These are phyloP conservation scores for Chlorella sp. DNA, from an alignment of 139 green algal species.

Conservation along the genomic window DNA sequence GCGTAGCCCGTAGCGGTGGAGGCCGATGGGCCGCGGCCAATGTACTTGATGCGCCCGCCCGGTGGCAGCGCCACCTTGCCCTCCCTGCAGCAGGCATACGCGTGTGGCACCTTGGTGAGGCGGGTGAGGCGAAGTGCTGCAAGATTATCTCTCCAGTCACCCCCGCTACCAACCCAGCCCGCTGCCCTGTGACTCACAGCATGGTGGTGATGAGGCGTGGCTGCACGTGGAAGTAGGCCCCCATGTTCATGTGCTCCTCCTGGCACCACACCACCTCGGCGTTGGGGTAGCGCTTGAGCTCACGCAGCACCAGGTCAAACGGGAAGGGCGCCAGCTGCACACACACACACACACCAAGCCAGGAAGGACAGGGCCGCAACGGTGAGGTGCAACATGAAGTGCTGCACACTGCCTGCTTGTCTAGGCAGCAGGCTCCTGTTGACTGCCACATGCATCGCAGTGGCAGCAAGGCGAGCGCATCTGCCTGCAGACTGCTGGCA, in stretches of 20 bases:
- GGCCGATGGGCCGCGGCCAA: slow-evolving; percentile 58
- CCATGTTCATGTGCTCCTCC: slow-evolving; percentile 99
- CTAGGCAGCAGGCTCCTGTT: too few species aligned
- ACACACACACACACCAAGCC: too few species aligned
- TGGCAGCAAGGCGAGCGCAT: too few species aligned
- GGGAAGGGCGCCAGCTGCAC: slow-evolving; percentile 92
- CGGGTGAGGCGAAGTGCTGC: too few species aligned
- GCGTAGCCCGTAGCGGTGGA: slow-evolving; percentile 83
- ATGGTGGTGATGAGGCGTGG: slow-evolving; percentile 79
- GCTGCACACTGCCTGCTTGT: too few species aligned
- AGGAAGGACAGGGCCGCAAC: too few species aligned
- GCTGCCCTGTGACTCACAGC: slow-evolving; percentile 8
- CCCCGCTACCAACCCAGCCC: background rate
- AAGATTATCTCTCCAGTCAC: too few species aligned
- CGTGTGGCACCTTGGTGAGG: too few species aligned
- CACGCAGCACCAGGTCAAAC: slow-evolving; percentile 91
- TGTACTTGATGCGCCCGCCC: slow-evolving; percentile 55
- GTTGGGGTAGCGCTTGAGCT: slow-evolving; percentile 92
- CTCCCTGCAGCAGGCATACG: slow-evolving; percentile 13
- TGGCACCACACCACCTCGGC: slow-evolving; percentile 87
- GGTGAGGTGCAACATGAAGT: too few species aligned
- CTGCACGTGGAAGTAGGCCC: slow-evolving; percentile 82
- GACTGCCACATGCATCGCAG: too few species aligned
- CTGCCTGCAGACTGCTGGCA: too few species aligned
- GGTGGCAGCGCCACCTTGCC: slow-evolving; percentile 7